Evolutionary conservation across 1,284 basidiomycete genomes (phyloP), one percentile per base, ranked within the genome.

Genomic region (Ceratobasidium sp.): DNA sequence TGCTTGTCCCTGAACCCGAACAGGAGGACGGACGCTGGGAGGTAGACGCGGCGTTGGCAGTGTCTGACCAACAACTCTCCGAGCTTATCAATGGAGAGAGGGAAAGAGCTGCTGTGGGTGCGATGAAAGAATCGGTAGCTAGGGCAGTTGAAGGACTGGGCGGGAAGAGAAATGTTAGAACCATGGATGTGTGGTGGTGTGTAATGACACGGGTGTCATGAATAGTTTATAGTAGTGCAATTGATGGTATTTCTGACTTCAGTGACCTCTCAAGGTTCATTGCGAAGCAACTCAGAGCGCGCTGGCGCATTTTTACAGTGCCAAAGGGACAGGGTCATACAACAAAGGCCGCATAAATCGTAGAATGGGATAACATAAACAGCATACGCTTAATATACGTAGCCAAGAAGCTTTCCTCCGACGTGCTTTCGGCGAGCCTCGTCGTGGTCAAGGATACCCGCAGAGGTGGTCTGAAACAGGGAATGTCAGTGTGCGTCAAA

Each of bases 381-480:
- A 59, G 29, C 29, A 27, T 54, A 74, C 62, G 47, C 53, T 75
- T 81, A 94, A 85, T 94, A 95, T 75, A 93, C 91, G 82, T 94
- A 95, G 78, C 93, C 93, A 75, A 95, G 84, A 76, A 95, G 87
- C 87, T 97, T 97, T 78, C 95, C 95, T 85, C 95, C 96, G 76
- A 96, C 92, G 87, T 99, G 97, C 89, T 99, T 99, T 83, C 97
- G 92, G 87, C 97, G 92, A 74, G 98, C 98, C 89, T 99, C 97
- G 85, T 98, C 96, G 86, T 99, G 98, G 87, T 99, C 97, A 84
- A 99, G 91, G 86, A 99, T 99, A 81, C 98, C 98, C 66, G 96
- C 95, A 60, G 96, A 98, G 76, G 98, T 99, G 80, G 98, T 97
- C 93, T 95, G 76, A 50, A 31, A 47, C 72, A 53, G 41, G 50